phyloP scores from a whole-genome alignment of 192 early-diverging fungal genomes.

The Backusella liffmaniae region DNA sequence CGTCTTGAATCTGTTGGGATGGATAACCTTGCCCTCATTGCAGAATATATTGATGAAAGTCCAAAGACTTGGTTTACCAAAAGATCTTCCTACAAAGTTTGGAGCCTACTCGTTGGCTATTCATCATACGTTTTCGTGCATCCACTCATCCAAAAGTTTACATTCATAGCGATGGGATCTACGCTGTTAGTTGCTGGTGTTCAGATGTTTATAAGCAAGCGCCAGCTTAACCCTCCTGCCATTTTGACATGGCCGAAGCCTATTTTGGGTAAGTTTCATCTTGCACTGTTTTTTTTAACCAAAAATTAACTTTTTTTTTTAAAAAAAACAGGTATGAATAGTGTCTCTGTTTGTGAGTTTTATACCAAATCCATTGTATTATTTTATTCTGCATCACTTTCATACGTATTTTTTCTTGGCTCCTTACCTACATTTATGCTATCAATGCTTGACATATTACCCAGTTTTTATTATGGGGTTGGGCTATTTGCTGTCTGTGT shows the following conservation, averaged over 20 bases:
- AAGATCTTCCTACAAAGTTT: not conserved
- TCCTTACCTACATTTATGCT: not conserved
- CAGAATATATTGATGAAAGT: not conserved
- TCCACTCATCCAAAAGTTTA: not conserved
- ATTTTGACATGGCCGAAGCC: not conserved
- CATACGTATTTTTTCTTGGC: not conserved
- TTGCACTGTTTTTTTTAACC: not conserved
- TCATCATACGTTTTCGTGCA: slow-evolving; percentile 18
- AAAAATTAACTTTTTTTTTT: not conserved
- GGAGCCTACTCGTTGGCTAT: slow-evolving; percentile 14
- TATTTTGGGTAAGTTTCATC: not conserved
- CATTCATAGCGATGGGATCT: not conserved
- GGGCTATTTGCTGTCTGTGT: not conserved
- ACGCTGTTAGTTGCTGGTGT: not conserved
- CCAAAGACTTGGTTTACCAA: not conserved
- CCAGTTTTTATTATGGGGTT: slow-evolving; percentile 7
- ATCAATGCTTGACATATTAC: not conserved
- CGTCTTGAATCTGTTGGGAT: not conserved
- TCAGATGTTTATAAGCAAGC: not conserved
- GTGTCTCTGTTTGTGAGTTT: not conserved
- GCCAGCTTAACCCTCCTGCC: not conserved
- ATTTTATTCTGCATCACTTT: slow-evolving; percentile 5
- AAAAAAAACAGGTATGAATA: not conserved
- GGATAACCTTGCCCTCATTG: not conserved
- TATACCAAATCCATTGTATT: slow-evolving; percentile 7